Percentiles rank a stretch among this genome's conserved stretches.
phyloP scores from a whole-genome alignment of 441 rosid genomes.

The Iberis amara region DNA sequence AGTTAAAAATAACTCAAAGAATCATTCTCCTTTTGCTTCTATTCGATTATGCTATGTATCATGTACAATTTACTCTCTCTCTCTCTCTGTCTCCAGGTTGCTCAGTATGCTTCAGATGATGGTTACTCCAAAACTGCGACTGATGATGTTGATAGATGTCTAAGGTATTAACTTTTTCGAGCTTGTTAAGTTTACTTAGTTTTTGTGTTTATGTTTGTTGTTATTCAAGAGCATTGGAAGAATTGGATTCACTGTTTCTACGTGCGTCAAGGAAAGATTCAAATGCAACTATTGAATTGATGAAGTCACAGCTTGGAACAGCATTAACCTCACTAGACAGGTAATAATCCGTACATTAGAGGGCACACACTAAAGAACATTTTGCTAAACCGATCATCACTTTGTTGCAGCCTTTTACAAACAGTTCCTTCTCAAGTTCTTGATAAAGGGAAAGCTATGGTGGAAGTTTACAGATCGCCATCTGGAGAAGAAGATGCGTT shows the following conservation, averaged over 20 bases:
- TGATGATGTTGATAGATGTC: slow-evolving; percentile 57
- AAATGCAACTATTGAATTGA: slow-evolving; percentile 46
- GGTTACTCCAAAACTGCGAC: slow-evolving; percentile 58
- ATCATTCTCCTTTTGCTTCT: not conserved
- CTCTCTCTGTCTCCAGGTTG: slow-evolving; percentile 60
- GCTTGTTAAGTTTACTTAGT: not conserved
- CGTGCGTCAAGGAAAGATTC: slow-evolving; percentile 70
- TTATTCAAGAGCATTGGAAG: slow-evolving; percentile 51
- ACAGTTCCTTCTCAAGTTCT: slow-evolving; percentile 64
- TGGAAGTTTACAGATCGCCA: slow-evolving; percentile 53
- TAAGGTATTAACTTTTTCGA: slow-evolving; percentile 40
- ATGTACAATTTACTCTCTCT: not conserved
- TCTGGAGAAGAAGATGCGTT: slow-evolving; percentile 38
- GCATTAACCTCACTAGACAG: slow-evolving; percentile 57
- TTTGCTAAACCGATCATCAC: slow-evolving; percentile 6
- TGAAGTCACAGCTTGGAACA: slow-evolving; percentile 57
- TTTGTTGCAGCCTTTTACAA: slow-evolving; percentile 55
- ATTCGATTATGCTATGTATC: not conserved
- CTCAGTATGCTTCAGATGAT: slow-evolving; percentile 79
- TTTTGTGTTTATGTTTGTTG: not conserved
- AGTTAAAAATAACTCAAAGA: slow-evolving; percentile 24
- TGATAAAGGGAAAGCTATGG: slow-evolving; percentile 61
- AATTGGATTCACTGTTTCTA: slow-evolving; percentile 60
- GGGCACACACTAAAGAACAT: not conserved
- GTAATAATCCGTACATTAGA: slow-evolving; percentile 23